Evolutionary conservation across 78 protist genomes (phyloP).

Genomic region (Carpediemonas membranifera): DNA sequence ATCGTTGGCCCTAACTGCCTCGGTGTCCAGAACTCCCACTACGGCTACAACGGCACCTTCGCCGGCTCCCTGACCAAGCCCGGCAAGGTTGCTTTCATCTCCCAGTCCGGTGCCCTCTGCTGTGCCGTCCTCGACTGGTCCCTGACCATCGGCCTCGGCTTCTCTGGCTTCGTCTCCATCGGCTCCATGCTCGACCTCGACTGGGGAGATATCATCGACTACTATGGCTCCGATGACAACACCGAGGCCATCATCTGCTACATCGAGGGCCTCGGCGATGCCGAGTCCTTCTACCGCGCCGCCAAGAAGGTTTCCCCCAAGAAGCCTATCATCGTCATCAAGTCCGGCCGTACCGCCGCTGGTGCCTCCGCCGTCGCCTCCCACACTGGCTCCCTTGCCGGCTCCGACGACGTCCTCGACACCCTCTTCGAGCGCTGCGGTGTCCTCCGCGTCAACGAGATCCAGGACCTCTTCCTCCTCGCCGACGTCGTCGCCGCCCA

Average conservation of each 20-base stretch:
- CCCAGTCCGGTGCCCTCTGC: conserved; percentile 42
- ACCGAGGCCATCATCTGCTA: conserved; percentile 24
- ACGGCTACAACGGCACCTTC: conserved; percentile 24
- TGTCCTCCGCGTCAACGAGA: conserved; percentile 13
- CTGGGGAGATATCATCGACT: conserved; percentile 15
- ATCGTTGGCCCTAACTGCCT: conserved; percentile 31
- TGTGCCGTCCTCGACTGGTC: conserved; percentile 25
- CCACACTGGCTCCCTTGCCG: conserved; percentile 40
- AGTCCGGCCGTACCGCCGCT: conserved; percentile 30
- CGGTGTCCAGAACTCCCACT: conserved; percentile 2
- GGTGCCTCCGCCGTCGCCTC: conserved; percentile 23
- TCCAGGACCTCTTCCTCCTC: conserved; percentile 11
- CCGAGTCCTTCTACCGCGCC: conserved; percentile 16
- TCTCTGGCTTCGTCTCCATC: conserved; percentile 23
- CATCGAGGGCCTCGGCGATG: conserved; percentile 25
- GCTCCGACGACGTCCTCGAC: conserved; percentile 13
- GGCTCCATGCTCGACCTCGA: conserved; percentile 32
- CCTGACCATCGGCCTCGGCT: conserved; percentile 3
- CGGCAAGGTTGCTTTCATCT: conserved; percentile 25
- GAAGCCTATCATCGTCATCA: conserved; percentile 35
- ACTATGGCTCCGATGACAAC: conserved; percentile 12
- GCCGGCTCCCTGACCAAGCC: conserved; percentile 2
- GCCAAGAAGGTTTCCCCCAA: conserved; percentile 2
- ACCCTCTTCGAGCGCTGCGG: conserved; percentile 13
- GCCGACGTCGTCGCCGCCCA: conserved; percentile 14